A percentile compares a stretch with the other conserved stretches of the same genome.
These are phyloP conservation scores for Penicillium odoratum DNA, from an alignment of 495 filamentous ascomycete species.

Conservation along the genomic window DNA sequence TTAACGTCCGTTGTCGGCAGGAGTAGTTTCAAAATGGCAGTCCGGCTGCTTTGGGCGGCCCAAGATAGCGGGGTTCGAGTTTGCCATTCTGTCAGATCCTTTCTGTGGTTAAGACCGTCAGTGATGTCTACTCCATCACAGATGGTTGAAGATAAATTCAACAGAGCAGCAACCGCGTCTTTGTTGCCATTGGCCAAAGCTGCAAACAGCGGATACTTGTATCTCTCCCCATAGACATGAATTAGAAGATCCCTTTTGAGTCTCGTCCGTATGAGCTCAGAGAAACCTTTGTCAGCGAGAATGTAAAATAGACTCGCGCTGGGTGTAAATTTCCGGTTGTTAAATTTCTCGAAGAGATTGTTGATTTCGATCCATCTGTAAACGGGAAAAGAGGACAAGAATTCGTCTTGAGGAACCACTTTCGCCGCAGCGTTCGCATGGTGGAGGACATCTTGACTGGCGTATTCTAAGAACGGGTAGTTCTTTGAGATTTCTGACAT, in stretches of 20 bases:
- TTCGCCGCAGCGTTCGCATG: conserved; percentile 44
- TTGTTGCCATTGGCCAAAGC: conserved; percentile 33
- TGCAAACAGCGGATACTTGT: conserved; percentile 45
- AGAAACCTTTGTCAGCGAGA: conserved; percentile 40
- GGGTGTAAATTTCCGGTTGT: conserved; percentile 31
- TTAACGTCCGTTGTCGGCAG: neutral
- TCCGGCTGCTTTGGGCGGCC: too few relatives aligned
- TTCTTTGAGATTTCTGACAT: too few relatives aligned
- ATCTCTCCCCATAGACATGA: conserved; percentile 33
- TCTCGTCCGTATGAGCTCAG: conserved; percentile 38
- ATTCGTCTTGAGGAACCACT: conserved; percentile 35
- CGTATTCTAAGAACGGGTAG: too few relatives aligned
- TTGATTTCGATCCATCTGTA: conserved; percentile 35
- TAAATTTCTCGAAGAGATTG: conserved; percentile 31
- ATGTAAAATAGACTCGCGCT: conserved; percentile 47
- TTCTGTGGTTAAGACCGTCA: too few relatives aligned
- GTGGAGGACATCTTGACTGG: conserved; percentile 32
- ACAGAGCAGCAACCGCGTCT: conserved; percentile 26
- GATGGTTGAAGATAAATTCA: conserved; percentile 16
- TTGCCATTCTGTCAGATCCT: too few relatives aligned
- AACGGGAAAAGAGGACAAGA: conserved; percentile 35
- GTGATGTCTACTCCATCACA: conserved; percentile 7
- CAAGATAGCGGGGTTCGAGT: too few relatives aligned
- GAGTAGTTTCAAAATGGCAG: too few relatives aligned
- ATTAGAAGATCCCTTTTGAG: conserved; percentile 23